Conservation (phyloP, 495 filamentous ascomycete genomes). For the Durotheca rogersii region DNA sequence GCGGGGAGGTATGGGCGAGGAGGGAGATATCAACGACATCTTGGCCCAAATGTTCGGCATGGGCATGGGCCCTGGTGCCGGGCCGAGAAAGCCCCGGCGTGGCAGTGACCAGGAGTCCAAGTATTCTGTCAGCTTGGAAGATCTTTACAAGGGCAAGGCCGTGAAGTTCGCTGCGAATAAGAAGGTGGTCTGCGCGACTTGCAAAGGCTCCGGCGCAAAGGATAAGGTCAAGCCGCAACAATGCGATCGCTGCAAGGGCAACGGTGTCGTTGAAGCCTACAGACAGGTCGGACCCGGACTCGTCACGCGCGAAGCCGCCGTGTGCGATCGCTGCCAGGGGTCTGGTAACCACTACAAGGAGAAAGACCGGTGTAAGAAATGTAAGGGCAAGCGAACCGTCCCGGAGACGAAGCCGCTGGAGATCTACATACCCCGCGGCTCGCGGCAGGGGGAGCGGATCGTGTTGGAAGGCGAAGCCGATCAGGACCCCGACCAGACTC, state of each 20-base stretch:
- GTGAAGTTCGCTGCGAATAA: constrained; percentile 93
- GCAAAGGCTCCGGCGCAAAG: constrained; percentile 89
- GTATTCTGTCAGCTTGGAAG: constrained; percentile 87
- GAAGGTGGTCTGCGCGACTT: constrained; percentile 81
- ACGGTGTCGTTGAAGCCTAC: constrained; percentile 69
- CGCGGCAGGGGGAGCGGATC: constrained; percentile 84
- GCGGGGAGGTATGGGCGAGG: constrained; percentile 65
- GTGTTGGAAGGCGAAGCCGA: constrained; percentile 93
- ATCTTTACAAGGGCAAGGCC: constrained; percentile 97
- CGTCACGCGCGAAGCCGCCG: constrained; percentile 69
- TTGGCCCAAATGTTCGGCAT: constrained; percentile 91
- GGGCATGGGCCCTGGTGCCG: constrained; percentile 58
- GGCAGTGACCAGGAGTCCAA: constrained; percentile 84
- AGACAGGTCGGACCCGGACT: constrained; percentile 78
- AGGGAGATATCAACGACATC: constrained; percentile 85
- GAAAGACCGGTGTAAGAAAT: constrained; percentile 97
- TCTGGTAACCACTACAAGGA: constrained; percentile 82
- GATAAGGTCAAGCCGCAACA: constrained; percentile 83
- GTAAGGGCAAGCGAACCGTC: constrained; percentile 81
- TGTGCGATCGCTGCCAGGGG: constrained; percentile 78
- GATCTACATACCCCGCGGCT: constrained; percentile 90
- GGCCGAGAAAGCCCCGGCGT: constrained; percentile 61
- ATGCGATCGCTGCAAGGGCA: constrained; percentile 79
- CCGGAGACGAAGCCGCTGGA: constrained; percentile 90
- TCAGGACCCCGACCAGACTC: constrained; percentile 85